Percentiles rank a stretch among this genome's conserved stretches.
These are phyloP conservation scores for Epichloe sp. DNA, from an alignment of 2,329 filamentous ascomycete genomes.

Conservation along the genomic window DNA sequence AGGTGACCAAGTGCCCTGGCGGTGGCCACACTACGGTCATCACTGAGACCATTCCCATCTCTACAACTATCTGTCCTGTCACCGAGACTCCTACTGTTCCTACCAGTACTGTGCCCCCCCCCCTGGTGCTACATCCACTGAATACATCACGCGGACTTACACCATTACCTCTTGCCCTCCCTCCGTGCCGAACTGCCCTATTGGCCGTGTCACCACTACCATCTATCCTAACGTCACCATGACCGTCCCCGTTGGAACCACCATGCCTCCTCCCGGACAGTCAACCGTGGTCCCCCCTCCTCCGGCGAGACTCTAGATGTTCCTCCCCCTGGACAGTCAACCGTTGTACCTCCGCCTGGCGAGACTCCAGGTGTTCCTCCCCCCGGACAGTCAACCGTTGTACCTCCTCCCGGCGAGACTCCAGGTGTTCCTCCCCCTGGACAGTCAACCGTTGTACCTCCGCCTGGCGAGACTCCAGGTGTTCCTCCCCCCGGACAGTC, in stretches of 20 bases:
- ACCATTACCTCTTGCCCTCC: constrained; percentile 20
- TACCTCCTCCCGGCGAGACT: background rate
- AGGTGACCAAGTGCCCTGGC: constrained; percentile 18
- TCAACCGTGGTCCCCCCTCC: background rate
- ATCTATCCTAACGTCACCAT: constrained; percentile 18
- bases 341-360: background rate
- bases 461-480: too few species aligned
- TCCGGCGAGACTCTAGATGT: too few species aligned
- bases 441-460: too few species aligned
- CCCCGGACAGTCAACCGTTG: background rate
- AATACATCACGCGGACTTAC: constrained; percentile 18
- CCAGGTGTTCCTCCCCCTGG: background rate
- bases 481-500: background rate
- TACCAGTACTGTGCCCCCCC: background rate
- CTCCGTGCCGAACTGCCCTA: constrained; percentile 17
- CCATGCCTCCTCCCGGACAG: background rate
- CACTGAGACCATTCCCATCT: constrained; percentile 19
- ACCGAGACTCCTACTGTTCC: constrained; percentile 7
- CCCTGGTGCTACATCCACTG: constrained; percentile 8
- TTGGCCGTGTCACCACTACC: constrained; percentile 17
- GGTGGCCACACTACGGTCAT: constrained; percentile 12
- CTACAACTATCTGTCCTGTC: constrained; percentile 31
- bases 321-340: too few species aligned
- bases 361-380: background rate
- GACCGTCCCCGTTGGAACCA: constrained; percentile 10